Conservation (phyloP, 352 stramenopile genomes). For the Globisporangium rhizosaccharum region DNA sequence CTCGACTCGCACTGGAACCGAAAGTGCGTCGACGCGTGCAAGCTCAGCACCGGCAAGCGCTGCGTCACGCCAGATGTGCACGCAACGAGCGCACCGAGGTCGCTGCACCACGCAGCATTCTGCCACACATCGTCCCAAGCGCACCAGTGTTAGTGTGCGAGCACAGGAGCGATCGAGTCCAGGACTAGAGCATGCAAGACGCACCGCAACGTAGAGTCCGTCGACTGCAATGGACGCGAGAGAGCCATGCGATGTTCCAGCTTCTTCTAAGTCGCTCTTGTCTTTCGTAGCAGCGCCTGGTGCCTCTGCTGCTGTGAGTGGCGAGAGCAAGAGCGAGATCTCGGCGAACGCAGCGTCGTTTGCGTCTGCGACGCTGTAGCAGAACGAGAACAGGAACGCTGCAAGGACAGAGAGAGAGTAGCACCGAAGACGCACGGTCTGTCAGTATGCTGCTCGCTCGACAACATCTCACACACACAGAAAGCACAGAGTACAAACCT, state of each 20-base stretch:
- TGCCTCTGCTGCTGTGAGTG: background rate
- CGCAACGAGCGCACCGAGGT: slow-evolving; percentile 14
- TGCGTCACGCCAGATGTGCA: slow-evolving; percentile 10
- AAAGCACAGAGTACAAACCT: slow-evolving; percentile 21
- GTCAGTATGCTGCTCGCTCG: background rate
- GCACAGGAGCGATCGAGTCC: background rate
- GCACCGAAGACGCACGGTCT: background rate
- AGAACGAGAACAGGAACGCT: slow-evolving; percentile 36
- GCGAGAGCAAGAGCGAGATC: slow-evolving; percentile 7
- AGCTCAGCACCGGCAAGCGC: slow-evolving; percentile 17
- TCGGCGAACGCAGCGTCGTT: slow-evolving; percentile 7
- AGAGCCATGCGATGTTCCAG: slow-evolving; percentile 3
- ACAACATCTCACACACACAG: background rate
- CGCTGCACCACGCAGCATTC: slow-evolving; percentile 34
- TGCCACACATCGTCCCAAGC: background rate
- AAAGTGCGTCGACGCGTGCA: slow-evolving; percentile 29
- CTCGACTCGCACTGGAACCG: slow-evolving; percentile 6
- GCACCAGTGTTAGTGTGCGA: background rate
- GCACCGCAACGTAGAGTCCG: slow-evolving; percentile 41
- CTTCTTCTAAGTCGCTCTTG: background rate
- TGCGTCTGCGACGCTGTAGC: slow-evolving; percentile 21
- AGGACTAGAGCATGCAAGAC: background rate
- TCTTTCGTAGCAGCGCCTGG: background rate
- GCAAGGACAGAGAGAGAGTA: background rate
- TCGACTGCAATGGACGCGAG: slow-evolving; percentile 30